phyloP scores from a whole-genome alignment of 2,329 filamentous ascomycete genomes.

The Microsporum canis region DNA sequence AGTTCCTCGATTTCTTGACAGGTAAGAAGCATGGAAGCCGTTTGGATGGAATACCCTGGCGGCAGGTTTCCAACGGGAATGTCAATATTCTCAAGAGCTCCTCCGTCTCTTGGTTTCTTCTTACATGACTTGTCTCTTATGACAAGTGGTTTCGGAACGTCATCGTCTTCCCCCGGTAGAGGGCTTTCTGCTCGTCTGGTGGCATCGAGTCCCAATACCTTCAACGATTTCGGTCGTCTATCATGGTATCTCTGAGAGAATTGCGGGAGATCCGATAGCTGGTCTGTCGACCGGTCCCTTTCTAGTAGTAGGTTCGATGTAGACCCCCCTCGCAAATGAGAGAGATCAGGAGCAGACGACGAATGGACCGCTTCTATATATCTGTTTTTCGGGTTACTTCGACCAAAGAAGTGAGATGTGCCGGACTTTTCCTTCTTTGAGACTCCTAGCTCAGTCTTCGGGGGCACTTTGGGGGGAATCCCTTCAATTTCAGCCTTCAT shows the following conservation, averaged over 20 bases:
- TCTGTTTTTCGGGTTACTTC: not conserved
- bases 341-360: not conserved
- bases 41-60: not conserved
- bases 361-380: not conserved
- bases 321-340: not conserved
- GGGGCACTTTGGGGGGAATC: constrained; percentile 1
- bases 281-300: not conserved
- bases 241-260: not conserved
- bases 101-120: not conserved
- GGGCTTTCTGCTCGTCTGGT: not conserved
- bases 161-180: not conserved
- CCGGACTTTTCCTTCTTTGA: not conserved
- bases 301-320: not conserved
- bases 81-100: not conserved
- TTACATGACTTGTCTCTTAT: not conserved
- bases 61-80: not conserved
- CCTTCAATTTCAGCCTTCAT: not conserved
- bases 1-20: constrained; percentile 17
- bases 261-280: not conserved
- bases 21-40: constrained; percentile 8
- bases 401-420: not conserved
- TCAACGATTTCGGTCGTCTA: not conserved
- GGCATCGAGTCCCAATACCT: not conserved
- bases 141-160: not conserved
- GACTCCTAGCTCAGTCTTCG: not conserved